Evolutionary conservation across 805 yeast genomes (phyloP), one percentile per base, ranked within the genome.

Genomic region (Starmera dryadoides): DNA sequence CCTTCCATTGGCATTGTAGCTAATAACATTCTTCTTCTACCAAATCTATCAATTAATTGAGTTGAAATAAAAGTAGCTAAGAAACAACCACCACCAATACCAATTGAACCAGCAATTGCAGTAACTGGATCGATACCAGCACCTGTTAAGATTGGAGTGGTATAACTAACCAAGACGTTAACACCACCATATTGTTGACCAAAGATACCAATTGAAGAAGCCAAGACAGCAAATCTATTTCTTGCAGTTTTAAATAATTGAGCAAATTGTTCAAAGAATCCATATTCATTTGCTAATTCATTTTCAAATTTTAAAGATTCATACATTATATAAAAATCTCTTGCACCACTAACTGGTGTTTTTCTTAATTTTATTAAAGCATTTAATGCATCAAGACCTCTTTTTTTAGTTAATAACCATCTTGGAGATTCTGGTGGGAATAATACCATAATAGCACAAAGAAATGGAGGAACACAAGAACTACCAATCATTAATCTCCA

Each of bases 401-500:
- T 59, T 12, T 64, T 72, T 50, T 74, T 69, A 42, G 71, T 69
- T 64, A 81, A 70, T 40, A 75, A 69, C 84, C 84, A 80, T 46
- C 87, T 66, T 9, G 87, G 86, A 11, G 83, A 75, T 53, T 80
- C 87, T 3, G 86, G 86, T 6, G 76, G 77, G 40, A 71, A 66
- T 23, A 68, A 73, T 8, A 80, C 73, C 49, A 73, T 75, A 28
- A 57, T 37, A 37, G 74, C 63, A 14, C 77, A 75, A 32, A 78
- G 48, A 11, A 77, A 41, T 1, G 84, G 77, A 0, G 86, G 80
- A 29, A 79, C 68, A 45, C 71, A 58, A 2, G 86, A 80, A 4
- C 81, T 71, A 2, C 79, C 86, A 45, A 81, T 62, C 84, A 79
- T 78, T 30, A 77, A 61, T 50, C 86, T 68, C 86, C 86, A 80